Evolutionary conservation across 768 basidiomycete genomes (phyloP).

Genomic region (Cystobasidium tubakii): DNA sequence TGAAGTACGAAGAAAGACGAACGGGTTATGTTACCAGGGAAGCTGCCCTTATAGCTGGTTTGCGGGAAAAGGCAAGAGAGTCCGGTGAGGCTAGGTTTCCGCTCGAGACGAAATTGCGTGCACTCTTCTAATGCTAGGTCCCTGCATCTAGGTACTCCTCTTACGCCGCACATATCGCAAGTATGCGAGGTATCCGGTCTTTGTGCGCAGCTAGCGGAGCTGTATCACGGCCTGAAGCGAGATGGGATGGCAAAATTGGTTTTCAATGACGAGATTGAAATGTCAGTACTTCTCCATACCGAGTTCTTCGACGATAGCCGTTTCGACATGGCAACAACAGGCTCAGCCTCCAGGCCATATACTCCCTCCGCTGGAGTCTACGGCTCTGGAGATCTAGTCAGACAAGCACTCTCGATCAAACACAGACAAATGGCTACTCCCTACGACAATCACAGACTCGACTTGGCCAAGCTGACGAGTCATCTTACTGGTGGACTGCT

Average conservation of each 20-base stretch:
- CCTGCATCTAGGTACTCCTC: conserved; percentile 45
- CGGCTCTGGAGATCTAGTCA: neutral
- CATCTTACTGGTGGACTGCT: conserved; percentile 58
- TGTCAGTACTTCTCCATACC: conserved; percentile 33
- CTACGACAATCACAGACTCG: conserved; percentile 27
- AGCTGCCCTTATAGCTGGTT: conserved; percentile 62
- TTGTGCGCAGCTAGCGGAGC: conserved; percentile 69
- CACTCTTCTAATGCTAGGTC: neutral
- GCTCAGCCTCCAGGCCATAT: neutral
- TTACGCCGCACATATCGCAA: conserved; percentile 47
- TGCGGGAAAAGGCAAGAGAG: conserved; percentile 66
- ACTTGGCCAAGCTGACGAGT: conserved; percentile 59
- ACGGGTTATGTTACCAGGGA: conserved; percentile 79
- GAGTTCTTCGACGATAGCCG: conserved; percentile 29
- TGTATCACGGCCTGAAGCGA: conserved; percentile 72
- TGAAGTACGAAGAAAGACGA: conserved; percentile 83
- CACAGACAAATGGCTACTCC: neutral
- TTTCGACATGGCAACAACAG: neutral
- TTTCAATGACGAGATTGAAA: conserved; percentile 35
- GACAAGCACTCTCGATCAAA: conserved; percentile 8
- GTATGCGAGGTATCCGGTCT: conserved; percentile 63
- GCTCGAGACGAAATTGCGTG: neutral
- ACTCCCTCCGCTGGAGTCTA: neutral
- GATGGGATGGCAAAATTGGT: conserved; percentile 31
- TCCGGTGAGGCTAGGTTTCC: conserved; percentile 55